Conservation (phyloP, 768 basidiomycete genomes). For the Pleurotus eryngii region DNA sequence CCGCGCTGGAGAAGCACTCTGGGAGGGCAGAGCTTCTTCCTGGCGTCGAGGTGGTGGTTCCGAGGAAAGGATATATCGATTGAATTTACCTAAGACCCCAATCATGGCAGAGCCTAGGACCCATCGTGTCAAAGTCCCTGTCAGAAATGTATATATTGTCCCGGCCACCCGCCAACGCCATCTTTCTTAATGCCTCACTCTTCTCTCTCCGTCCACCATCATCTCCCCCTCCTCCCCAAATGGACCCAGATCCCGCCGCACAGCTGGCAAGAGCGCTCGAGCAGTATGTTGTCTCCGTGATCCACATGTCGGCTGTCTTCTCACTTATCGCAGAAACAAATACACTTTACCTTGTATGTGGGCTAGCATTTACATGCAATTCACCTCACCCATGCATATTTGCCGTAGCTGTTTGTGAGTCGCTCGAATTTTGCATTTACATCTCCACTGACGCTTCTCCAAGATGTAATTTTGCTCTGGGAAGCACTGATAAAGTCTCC, state of each 20-base stretch:
- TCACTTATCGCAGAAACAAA: not conserved
- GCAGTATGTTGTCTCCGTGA: not conserved
- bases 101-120: slow-evolving; percentile 6
- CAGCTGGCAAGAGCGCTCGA: not conserved
- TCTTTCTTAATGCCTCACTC: slow-evolving; percentile 2
- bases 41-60: not conserved
- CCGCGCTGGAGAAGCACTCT: too few relatives aligned
- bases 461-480: slow-evolving; percentile 6
- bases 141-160: slow-evolving; percentile 6
- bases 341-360: slow-evolving; percentile 2
- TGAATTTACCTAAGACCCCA: slow-evolving; percentile 6
- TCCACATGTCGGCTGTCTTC: not conserved
- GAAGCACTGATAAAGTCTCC: slow-evolving; percentile 6
- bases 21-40: too few relatives aligned
- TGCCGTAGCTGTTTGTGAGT: slow-evolving; percentile 1
- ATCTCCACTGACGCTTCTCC: not conserved
- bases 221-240: not conserved
- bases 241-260: not conserved
- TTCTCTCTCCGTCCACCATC: not conserved
- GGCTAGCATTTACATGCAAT: not conserved
- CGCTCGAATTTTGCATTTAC: not conserved
- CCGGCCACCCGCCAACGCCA: not conserved
- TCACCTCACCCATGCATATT: not conserved
- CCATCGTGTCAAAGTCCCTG: slow-evolving; percentile 7
- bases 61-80: slow-evolving; percentile 6